Evolutionary conservation across 257 asterid genomes (phyloP).

Genomic region (Craterostigma plantagineum): DNA sequence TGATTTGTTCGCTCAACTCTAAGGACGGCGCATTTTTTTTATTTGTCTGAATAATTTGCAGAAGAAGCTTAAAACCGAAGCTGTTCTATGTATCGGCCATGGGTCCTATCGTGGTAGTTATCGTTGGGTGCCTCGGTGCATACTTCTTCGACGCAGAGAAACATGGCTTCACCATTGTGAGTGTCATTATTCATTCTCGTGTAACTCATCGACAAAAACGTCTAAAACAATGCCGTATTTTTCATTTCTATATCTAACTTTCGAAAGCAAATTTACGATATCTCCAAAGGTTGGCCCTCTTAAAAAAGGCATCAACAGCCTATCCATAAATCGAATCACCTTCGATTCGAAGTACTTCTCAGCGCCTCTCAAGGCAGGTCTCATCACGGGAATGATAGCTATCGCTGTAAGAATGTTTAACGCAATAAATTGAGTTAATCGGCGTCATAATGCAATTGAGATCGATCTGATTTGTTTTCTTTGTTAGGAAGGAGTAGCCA

Average conservation of each 20-base stretch:
- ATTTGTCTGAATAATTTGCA: constrained; percentile 12
- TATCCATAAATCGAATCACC: constrained; percentile 23
- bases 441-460: too few relatives aligned
- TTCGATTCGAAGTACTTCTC: constrained; percentile 26
- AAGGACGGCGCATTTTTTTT: too few relatives aligned
- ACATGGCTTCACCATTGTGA: constrained; percentile 41
- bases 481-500: constrained; percentile 91
- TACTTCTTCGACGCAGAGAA: constrained; percentile 29
- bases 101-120: constrained; percentile 52
- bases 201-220: background rate
- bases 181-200: constrained; percentile 8
- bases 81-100: constrained; percentile 80
- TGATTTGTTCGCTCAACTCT: too few relatives aligned
- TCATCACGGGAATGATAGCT: constrained; percentile 56
- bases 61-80: constrained; percentile 43
- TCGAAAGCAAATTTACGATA: too few relatives aligned
- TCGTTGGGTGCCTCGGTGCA: constrained; percentile 47
- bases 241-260: background rate
- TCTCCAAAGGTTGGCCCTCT: constrained; percentile 46
- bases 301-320: constrained; percentile 46
- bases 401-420: constrained; percentile 32
- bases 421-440: too few relatives aligned
- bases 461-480: too few relatives aligned
- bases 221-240: background rate
- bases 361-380: constrained; percentile 44